Evolutionary conservation across 208 protist species (phyloP), one percentile per base, ranked within the genome.

Genomic region (Novymonas esmeraldas): DNA sequence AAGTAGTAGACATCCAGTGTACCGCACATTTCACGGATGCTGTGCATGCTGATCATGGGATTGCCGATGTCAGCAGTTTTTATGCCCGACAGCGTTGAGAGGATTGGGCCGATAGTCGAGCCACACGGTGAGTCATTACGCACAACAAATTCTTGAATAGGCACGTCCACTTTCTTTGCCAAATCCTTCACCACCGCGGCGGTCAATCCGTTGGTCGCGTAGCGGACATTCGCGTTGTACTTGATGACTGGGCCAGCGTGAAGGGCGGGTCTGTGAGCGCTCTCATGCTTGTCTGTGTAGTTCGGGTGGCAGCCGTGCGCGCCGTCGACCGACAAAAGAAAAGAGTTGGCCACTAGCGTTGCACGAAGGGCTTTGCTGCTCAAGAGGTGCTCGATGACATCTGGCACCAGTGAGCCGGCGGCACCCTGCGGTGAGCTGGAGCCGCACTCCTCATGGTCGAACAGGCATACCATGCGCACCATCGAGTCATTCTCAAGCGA

Each of bases 261-360:
- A 3, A 99, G 76, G 22, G 76, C 64, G 13, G 97, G 97, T 24
- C 84, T 81, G 65, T 98, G 96, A 9, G 95, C 81, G 45, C 76
- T 80, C 66, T 99, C 93, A 55, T 98, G 96, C 61, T 98, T 97
- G 7, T 97, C 86, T 16, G 78, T 6, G 77, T 99, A 99, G 82
- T 99, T 99, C 6, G 98, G 98, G 78, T 99, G 98, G 13, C 98
- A 78, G 2, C 91, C 97, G 74, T 99, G 98, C 28, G 96, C 97
- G 63, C 98, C 97, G 77, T 99, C 98, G 2, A 97, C 94, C 14
- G 94, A 98, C 9, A 99, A 78, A 22, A 98, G 45, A 70, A 98
- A 96, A 18, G 91, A 97, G 34, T 95, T 95, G 36, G 91, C 82
- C 1, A 97, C 80, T 3, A 97, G 70, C 5, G 79, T 87, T 7